Conservation (phyloP, 306 rosid species). For the Begonia peltatifolia region DNA sequence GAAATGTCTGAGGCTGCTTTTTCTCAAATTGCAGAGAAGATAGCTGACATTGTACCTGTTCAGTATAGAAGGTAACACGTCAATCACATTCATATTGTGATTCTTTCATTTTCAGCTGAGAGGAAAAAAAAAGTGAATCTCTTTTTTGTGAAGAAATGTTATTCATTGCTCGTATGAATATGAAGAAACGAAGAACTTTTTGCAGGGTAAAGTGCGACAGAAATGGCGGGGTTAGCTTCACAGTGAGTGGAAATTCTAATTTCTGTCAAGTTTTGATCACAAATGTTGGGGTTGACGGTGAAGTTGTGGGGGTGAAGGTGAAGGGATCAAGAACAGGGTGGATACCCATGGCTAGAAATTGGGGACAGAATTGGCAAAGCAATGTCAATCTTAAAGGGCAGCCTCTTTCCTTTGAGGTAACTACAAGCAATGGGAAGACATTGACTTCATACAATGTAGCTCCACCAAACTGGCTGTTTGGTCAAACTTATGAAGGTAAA, state of each 20-base stretch:
- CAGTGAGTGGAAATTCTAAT: slow-evolving; percentile 50
- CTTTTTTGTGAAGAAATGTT: too few species aligned
- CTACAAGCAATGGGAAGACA: slow-evolving; percentile 48
- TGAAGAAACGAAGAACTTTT: slow-evolving; percentile 1
- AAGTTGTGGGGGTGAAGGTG: slow-evolving; percentile 78
- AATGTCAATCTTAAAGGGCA: slow-evolving; percentile 36
- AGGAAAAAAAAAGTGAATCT: too few species aligned
- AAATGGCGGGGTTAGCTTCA: slow-evolving; percentile 72
- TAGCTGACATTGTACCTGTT: slow-evolving; percentile 80
- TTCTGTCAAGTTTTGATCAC: slow-evolving; percentile 67
- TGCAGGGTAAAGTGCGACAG: slow-evolving; percentile 79
- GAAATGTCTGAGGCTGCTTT: slow-evolving; percentile 90
- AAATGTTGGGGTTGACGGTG: slow-evolving; percentile 87
- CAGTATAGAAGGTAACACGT: slow-evolving; percentile 72
- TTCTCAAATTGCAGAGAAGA: slow-evolving; percentile 56
- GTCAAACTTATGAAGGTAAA: background rate
- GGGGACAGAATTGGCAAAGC: slow-evolving; percentile 46
- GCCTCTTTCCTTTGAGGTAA: slow-evolving; percentile 89
- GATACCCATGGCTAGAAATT: slow-evolving; percentile 84
- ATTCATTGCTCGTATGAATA: too few species aligned
- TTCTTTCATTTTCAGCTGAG: too few species aligned
- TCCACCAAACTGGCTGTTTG: slow-evolving; percentile 46
- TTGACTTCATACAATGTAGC: slow-evolving; percentile 76
- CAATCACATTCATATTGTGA: too few species aligned
- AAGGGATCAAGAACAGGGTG: slow-evolving; percentile 94